Base-by-base conservation (phyloP, 345 rosid genomes). In the Ceriops decandra region DNA sequence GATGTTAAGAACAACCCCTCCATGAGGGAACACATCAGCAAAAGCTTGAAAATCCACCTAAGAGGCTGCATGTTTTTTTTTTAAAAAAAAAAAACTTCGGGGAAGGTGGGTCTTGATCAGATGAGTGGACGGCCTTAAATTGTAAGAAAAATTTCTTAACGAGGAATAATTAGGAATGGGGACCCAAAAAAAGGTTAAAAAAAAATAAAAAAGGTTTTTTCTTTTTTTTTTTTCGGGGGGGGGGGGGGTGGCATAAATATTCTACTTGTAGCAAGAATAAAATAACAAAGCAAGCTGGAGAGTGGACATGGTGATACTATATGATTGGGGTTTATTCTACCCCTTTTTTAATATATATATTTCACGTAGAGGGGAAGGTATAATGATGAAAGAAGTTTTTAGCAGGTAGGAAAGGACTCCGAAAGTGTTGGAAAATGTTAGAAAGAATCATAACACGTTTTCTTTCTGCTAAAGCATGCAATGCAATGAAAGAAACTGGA, bases 281-380 rank as follows among this genome's bases (percentile, higher is more conserved):
- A 64, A 76, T 69, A 68, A 52, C 72, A 58, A 63, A 72, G 65
- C 53, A 67, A 65, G 73, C 76, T 56, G 52, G 68, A 68, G 36
- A 33, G 36, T 33, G 36, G 36, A 7, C 10, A 7, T 7, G 2
- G 36, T 7, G 36, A 33, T 75, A 77, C 71, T 4, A 1, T 21
- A 7, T 52, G 57, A n/a, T 24, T n/a, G 11, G 71, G 53, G 10
- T 27, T 47, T 57, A 57, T 59, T 68, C 62, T 63, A 64, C 67
- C 46, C 71, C 63, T 13, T 15, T 13, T 42, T 2, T 3, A 1
- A 3, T 3, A 24, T 24, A 24, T 24, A 24, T 42, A 22, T 22
- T 84, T 80, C 88, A 76, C 89, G 84, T 86, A 81, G 88, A 86
- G 81, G 85, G 72, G 86, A 89, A 86, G 93, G 85, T 74, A 69